Conservation (phyloP, 228 moss, liverwort and hornwort genomes). For the Sphagnum magellanicum region DNA sequence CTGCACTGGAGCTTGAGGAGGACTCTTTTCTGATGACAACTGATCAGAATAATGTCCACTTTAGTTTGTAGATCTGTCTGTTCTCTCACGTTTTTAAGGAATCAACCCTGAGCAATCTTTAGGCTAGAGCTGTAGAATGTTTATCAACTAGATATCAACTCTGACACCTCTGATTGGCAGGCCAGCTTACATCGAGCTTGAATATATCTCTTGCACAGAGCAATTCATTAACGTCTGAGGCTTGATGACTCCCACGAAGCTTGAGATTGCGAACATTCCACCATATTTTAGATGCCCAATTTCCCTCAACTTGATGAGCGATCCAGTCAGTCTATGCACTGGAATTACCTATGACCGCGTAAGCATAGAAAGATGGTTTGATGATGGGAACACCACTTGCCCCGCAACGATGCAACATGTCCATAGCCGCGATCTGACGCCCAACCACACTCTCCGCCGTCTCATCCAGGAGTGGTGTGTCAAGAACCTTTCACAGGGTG, state of each 20-base stretch:
- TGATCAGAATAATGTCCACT: too few relatives aligned
- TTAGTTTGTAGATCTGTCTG: too few relatives aligned
- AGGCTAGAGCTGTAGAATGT: too few relatives aligned
- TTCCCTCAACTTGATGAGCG: conserved; percentile 44
- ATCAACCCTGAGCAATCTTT: too few relatives aligned
- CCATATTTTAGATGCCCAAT: conserved; percentile 43
- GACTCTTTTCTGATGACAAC: too few relatives aligned
- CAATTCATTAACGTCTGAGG: too few relatives aligned
- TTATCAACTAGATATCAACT: too few relatives aligned
- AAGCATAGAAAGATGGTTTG: conserved; percentile 47
- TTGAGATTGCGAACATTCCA: conserved; percentile 13
- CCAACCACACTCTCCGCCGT: conserved; percentile 23
- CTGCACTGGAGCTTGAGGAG: too few relatives aligned
- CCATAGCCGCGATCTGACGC: conserved; percentile 11
- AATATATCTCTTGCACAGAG: too few relatives aligned
- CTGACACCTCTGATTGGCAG: too few relatives aligned
- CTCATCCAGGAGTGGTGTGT: conserved; percentile 45
- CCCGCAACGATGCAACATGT: conserved; percentile 41
- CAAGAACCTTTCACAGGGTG: conserved; percentile 21
- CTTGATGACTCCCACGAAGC: not conserved
- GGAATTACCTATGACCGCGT: conserved; percentile 44
- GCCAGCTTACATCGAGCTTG: too few relatives aligned
- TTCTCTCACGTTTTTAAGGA: too few relatives aligned
- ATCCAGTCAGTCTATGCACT: conserved; percentile 46
- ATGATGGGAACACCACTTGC: conserved; percentile 34